Evolutionary conservation across 306 rosid species (phyloP), one percentile per base, ranked within the genome.

Genomic region (Fragaria iinumae): DNA sequence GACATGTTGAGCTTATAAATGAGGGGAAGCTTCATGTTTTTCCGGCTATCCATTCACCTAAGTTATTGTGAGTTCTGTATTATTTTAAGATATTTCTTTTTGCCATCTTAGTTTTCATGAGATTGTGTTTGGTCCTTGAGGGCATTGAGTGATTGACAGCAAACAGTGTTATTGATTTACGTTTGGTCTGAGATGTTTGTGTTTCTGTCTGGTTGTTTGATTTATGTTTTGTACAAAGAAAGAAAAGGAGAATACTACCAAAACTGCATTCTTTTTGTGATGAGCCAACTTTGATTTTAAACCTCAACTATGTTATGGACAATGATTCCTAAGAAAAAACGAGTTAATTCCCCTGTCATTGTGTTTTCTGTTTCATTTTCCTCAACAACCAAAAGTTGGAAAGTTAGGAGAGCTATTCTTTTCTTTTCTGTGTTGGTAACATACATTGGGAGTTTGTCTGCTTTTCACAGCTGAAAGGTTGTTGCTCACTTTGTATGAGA

Each of bases 21-120:
- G 89, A 89, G 83, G 85, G 81, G 75, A 86, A 86, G 84, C 88
- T 94, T 86, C 91, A 83, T 3, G 96, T 90, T 67, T 87, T 86
- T 83, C 90, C 96, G 0, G 77, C 90, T 11, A 73, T 90, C 82
- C 86, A 91, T 81, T 86, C 96, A 27, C 85, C 82, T 56, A 67
- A 91, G 74, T 85, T 90, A 36, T 75, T 91, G 97, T 93, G 83
- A 90, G 97, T 45, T 79, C 67, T 27, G 47, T 45, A 66, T 75
- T 66, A 23, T 71, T 69, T 44, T 36, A 53, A 36, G 13, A 38
- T 66, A 52, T 67, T 21, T 52, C 38, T 76, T 34, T 34, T 52
- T 34, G 2, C 65, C 3, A 6, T 64, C 65, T 32, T 52, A 52
- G 64, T 38, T 36, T 50, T 36, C 52, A 52, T 34, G 45, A 20